Percentiles rank a stretch among this genome's conserved stretches.
Conservation (phyloP, 495 filamentous ascomycete species). For the Neurospora intermedia region DNA sequence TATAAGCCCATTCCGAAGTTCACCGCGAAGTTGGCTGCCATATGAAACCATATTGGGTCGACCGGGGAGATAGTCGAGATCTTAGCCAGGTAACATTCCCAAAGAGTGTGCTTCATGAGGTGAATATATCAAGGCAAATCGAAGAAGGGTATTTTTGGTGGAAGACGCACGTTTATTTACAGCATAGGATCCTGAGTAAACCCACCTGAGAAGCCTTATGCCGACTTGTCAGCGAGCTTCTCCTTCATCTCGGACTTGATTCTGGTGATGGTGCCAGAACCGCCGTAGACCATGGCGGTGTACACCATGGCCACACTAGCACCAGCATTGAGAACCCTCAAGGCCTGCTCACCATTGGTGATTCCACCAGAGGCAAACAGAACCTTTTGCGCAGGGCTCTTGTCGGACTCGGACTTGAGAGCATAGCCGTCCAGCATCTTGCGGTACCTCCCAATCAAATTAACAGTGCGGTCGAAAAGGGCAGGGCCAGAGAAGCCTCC, state of each 20-base stretch:
- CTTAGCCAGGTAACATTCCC: neutral
- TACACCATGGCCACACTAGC: constrained; percentile 83
- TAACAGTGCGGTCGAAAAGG: constrained; percentile 66
- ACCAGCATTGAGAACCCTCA: constrained; percentile 68
- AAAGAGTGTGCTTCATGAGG: neutral
- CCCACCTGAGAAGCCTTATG: neutral
- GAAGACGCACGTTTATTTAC: neutral
- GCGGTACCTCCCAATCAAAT: constrained; percentile 69
- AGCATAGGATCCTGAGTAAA: neutral
- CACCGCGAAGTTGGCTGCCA: neutral
- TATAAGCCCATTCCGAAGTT: neutral
- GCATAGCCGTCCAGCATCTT: constrained; percentile 52
- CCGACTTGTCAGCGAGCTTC: constrained; percentile 10
- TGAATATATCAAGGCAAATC: neutral
- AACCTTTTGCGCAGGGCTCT: constrained; percentile 48
- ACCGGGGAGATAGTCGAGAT: neutral
- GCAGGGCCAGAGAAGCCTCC: constrained; percentile 88
- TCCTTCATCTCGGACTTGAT: constrained; percentile 80
- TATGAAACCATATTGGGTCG: neutral
- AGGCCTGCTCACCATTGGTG: constrained; percentile 69
- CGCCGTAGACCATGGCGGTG: constrained; percentile 71
- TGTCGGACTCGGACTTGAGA: constrained; percentile 13
- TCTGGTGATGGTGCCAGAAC: constrained; percentile 71
- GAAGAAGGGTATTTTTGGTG: neutral
- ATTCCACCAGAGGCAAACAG: constrained; percentile 92